phyloP scores from a whole-genome alignment of 371 early-diverging fungal genomes.

The Lichtheimia hyalospora region DNA sequence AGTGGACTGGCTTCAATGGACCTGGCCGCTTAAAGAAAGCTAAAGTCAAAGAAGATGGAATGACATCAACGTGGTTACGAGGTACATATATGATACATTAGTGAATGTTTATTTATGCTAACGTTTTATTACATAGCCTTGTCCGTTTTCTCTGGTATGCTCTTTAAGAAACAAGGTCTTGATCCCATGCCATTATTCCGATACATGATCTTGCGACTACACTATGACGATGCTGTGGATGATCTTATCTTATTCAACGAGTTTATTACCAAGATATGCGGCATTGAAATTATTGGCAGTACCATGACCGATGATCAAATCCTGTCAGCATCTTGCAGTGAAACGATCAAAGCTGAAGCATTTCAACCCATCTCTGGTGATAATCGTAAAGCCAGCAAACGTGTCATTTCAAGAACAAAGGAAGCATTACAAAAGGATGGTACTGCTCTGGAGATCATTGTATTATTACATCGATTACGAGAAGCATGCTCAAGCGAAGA shows the following conservation, averaged over 20 bases:
- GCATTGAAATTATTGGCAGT: conserved; percentile 60
- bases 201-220: conserved; percentile 69
- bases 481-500: conserved; percentile 50
- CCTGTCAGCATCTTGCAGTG: conserved; percentile 70
- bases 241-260: conserved; percentile 71
- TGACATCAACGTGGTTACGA: conserved; percentile 51
- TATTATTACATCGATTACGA: conserved; percentile 48
- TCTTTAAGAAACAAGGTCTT: conserved; percentile 70
- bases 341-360: conserved; percentile 55
- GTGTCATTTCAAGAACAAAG: conserved; percentile 59
- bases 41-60: conserved; percentile 64
- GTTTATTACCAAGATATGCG: conserved; percentile 73
- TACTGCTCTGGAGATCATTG: conserved; percentile 56
- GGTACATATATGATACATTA: conserved; percentile 16
- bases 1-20: conserved; percentile 59
- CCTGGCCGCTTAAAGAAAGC: conserved; percentile 35
- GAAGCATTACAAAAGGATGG: conserved; percentile 59
- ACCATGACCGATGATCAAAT: conserved; percentile 61
- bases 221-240: conserved; percentile 41
- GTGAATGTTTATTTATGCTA: neutral
- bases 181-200: conserved; percentile 66
- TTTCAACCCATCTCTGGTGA: conserved; percentile 46
- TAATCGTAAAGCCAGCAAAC: conserved; percentile 53
- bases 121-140: conserved; percentile 38
- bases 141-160: conserved; percentile 70